phyloP scores from a whole-genome alignment of 2,329 filamentous ascomycete genomes.

The Trichoderma arundinaceum region DNA sequence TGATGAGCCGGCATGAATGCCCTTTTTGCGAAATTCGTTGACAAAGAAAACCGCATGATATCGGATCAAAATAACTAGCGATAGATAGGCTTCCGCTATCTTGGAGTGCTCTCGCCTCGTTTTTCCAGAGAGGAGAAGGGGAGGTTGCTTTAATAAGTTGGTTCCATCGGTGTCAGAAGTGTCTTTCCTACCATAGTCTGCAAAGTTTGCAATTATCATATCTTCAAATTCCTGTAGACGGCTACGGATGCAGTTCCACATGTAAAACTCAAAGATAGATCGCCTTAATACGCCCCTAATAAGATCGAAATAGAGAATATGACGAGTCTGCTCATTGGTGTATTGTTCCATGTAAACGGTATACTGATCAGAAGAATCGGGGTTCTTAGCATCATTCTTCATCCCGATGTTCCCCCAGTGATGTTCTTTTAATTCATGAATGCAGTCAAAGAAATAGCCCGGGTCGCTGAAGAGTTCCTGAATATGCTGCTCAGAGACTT shows the following conservation, averaged over 20 bases:
- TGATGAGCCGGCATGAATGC: constrained; percentile 36
- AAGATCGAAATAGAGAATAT: background rate
- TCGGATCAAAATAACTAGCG: constrained; percentile 29
- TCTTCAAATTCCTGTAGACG: background rate
- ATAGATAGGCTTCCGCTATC: background rate
- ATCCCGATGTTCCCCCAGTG: background rate
- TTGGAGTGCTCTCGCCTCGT: background rate
- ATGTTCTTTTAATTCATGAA: background rate
- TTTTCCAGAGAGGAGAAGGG: background rate
- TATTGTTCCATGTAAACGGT: background rate
- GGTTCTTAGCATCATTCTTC: background rate
- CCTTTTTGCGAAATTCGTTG: constrained; percentile 36
- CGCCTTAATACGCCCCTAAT: background rate
- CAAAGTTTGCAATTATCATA: background rate
- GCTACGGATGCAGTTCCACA: background rate
- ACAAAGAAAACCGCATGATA: constrained; percentile 35
- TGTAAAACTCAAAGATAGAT: background rate
- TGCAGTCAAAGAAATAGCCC: background rate
- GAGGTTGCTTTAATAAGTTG: background rate
- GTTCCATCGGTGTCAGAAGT: background rate
- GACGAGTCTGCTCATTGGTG: background rate
- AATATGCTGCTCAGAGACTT: background rate
- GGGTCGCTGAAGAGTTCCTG: background rate
- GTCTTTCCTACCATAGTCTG: background rate
- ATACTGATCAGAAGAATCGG: background rate